These are phyloP conservation scores for Didymella sp. DNA, from an alignment of 2,329 filamentous ascomycete species.

Conservation along the genomic window DNA sequence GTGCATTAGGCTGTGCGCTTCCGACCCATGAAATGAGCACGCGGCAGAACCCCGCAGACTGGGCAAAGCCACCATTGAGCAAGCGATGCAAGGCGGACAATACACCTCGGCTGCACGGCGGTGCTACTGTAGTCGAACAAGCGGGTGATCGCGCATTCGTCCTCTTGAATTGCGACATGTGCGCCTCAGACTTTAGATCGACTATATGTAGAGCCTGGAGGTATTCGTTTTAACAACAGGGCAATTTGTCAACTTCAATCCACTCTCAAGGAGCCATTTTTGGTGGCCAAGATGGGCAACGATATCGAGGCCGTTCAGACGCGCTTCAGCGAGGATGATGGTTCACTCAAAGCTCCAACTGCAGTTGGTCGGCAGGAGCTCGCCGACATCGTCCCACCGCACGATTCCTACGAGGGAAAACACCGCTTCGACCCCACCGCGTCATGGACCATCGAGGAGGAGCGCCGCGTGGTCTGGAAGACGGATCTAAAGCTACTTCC, in stretches of 20 bases:
- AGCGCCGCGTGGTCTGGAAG: constrained; percentile 61
- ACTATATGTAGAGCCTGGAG: constrained; percentile 9
- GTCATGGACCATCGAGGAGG: constrained; percentile 63
- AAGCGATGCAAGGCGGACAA: constrained; percentile 7
- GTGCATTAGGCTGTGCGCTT: constrained; percentile 8
- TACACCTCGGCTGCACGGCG: constrained; percentile 22
- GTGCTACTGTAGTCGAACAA: constrained; percentile 25
- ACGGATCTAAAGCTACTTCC: constrained; percentile 46
- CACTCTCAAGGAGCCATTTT: neutral
- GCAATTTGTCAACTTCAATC: neutral
- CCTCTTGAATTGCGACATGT: constrained; percentile 34
- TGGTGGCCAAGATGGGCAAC: constrained; percentile 25
- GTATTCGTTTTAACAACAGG: constrained; percentile 2
- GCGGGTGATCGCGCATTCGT: constrained; percentile 22
- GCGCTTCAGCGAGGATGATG: constrained; percentile 34
- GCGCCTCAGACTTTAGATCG: constrained; percentile 2
- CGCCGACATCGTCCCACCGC: constrained; percentile 49
- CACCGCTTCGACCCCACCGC: constrained; percentile 65
- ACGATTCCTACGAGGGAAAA: constrained; percentile 59
- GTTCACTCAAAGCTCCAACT: constrained; percentile 33
- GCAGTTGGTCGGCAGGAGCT: constrained; percentile 40
- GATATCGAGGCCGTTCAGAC: constrained; percentile 34
- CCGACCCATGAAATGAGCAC: constrained; percentile 9
- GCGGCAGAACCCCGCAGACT: constrained; percentile 13
- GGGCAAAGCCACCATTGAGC: constrained; percentile 4